These are phyloP conservation scores for Lithocarpus polystachyus DNA, from an alignment of 306 rosid genomes.

Conservation along the genomic window DNA sequence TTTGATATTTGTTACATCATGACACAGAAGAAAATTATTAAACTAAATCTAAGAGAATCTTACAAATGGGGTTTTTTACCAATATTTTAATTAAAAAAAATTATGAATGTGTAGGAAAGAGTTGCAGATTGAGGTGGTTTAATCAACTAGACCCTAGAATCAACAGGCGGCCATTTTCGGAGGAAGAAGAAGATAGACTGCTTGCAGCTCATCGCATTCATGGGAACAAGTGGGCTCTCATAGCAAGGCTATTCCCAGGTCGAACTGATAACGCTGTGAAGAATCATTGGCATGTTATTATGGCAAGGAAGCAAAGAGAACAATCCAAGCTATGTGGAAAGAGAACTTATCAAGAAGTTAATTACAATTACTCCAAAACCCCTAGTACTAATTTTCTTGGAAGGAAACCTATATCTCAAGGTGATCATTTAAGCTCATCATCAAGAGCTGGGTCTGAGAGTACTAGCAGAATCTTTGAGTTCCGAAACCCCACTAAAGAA, in stretches of 20 bases:
- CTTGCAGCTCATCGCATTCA: slow-evolving; percentile 79
- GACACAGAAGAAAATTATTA: neutral
- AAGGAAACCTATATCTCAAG: slow-evolving; percentile 25
- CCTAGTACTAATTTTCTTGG: slow-evolving; percentile 12
- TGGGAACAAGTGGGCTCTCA: slow-evolving; percentile 96
- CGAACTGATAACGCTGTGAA: slow-evolving; percentile 94
- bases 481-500: slow-evolving; percentile 29
- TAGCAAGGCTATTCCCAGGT: slow-evolving; percentile 86
- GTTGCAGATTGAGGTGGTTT: slow-evolving; percentile 96
- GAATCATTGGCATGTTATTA: slow-evolving; percentile 97
- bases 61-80: neutral
- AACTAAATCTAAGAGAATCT: neutral
- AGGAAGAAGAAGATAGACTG: slow-evolving; percentile 86
- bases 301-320: slow-evolving; percentile 92
- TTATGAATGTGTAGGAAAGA: slow-evolving; percentile 52
- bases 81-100: neutral
- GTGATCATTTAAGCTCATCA: slow-evolving; percentile 2
- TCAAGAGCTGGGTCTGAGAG: slow-evolving; percentile 27
- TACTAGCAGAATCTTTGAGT: slow-evolving; percentile 37
- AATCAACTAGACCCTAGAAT: slow-evolving; percentile 95
- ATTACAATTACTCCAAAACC: slow-evolving; percentile 17
- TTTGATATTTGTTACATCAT: neutral
- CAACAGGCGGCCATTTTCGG: slow-evolving; percentile 82
- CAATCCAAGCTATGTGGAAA: slow-evolving; percentile 71
- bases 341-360: slow-evolving; percentile 49